Evolutionary conservation across 208 protist species (phyloP).

Genomic region (Acanthamoeba lenticulata): DNA sequence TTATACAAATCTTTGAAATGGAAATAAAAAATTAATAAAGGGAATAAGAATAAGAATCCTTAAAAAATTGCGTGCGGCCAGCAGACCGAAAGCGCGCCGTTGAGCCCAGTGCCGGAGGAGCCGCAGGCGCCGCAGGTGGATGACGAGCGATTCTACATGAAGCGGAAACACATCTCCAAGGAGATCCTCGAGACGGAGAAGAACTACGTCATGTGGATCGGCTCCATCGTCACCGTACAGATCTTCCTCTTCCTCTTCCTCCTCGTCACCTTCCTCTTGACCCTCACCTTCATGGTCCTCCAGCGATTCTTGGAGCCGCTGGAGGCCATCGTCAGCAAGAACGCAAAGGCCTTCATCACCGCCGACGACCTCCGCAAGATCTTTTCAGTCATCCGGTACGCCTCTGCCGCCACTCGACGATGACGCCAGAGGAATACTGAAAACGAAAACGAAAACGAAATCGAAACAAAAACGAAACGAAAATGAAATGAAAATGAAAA

Average conservation of each 20-base stretch:
- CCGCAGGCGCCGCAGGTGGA: neutral
- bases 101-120: neutral
- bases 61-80: too few species aligned
- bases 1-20: too few species aligned
- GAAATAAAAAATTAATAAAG: too few species aligned
- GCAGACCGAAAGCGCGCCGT: too few species aligned
- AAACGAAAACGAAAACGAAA: neutral
- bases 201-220: neutral
- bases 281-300: neutral
- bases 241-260: neutral
- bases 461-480: neutral
- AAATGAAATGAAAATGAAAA: neutral
- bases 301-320: neutral
- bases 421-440: too few species aligned
- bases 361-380: neutral
- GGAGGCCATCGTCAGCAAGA: neutral
- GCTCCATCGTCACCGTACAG: neutral
- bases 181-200: conserved; percentile 15
- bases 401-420: too few species aligned
- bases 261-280: neutral
- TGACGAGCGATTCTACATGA: conserved; percentile 10
- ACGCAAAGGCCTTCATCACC: neutral
- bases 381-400: neutral
- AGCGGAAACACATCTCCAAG: conserved; percentile 9
- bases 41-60: too few species aligned